Base-by-base conservation (phyloP, 805 yeast genomes). In the Spathaspora passalidarum region DNA sequence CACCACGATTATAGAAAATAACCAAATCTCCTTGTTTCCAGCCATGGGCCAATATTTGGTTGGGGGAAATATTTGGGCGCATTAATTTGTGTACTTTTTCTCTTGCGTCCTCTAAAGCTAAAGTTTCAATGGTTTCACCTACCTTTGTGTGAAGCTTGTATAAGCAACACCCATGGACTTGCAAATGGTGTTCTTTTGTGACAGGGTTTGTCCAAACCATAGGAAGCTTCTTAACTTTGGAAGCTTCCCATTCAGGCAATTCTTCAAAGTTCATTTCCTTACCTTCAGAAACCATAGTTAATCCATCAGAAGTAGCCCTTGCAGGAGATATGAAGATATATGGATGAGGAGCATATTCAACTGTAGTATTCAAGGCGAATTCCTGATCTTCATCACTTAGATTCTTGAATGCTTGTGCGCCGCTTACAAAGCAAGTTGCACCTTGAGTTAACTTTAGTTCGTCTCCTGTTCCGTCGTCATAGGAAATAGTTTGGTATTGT, bases 121-220 rank as follows among this genome's bases (percentile, higher is more conserved):
- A 73, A 1, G 72, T 65, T 32, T 52, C 49, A 11, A 72, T 72
- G 4, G 56, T 41, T 9, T 78, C 80, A 34, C 88, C 92, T 32
- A 79, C 72, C 25, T 72, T 69, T 32, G 75, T 69, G 56, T 71
- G 76, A 55, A 88, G 70, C 60, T 78, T 80, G 69, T 80, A 79
- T 49, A 88, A 83, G 66, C 96, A 88, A 62, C 96, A 87, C 3
- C 95, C 96, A 60, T 89, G 96, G 9, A 86, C 86, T 66, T 89
- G 96, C 52, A 89, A 73, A 57, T 87, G 96, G 46, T 83, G 94
- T 54, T 85, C 76, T 32, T 83, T 83, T 34, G 96, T 89, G 34
- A 84, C 83, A 14, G 96, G 96, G 62, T 89, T 89, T 4, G 95
- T 88, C 96, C 96, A 89, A 2, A 88, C 95, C 72, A 89, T 71